Evolutionary conservation across 257 asterid species (phyloP), one percentile per base, ranked within the genome.

Genomic region (Orobanche coerulescens): DNA sequence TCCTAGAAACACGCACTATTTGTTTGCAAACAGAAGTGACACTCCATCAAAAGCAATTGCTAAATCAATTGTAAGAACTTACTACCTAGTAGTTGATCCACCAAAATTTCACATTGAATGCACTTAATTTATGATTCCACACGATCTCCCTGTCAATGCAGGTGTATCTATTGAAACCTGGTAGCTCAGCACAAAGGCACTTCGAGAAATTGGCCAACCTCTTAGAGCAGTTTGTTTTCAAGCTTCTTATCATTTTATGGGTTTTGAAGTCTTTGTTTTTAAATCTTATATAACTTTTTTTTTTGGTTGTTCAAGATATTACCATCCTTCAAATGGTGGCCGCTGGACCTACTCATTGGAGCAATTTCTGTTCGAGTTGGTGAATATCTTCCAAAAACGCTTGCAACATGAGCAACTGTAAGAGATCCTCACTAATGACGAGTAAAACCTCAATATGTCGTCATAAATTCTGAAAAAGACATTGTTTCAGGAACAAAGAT

Each of bases 301-400:
- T 58, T 59, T 61, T 22, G 22, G 18, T 56, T 60, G 59, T 43
- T 74, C 50, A 68, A 93, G 99, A 78, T 93, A 93, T 77, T 93
- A 93, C 80, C 99, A 93, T 72, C 99, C 99, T 69, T 93, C 99
- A 24, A 93, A 93, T 81, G 99, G 99, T 69, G 99, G 99, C 65
- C 94, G 95, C 53, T 93, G 99, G 99, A 89, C 99, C 37, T 84
- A 81, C 78, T 73, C 96, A 11, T 74, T 93, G 67, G 99, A 86
- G 79, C 78, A 86, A 28, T 77, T 93, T 67, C 79, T 93, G 88
- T 89, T 74, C 75, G 81, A 93, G 79, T 75, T 89, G 83, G 99
- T 93, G 74, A 70, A 68, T 70, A 61, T 58, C 47, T 93, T 89
- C 76, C 90, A 73, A 76, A 86, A 84, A 67, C 93, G 99, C 40